phyloP scores from a whole-genome alignment of 2,329 filamentous ascomycete species.

The Aspergillus terreus region DNA sequence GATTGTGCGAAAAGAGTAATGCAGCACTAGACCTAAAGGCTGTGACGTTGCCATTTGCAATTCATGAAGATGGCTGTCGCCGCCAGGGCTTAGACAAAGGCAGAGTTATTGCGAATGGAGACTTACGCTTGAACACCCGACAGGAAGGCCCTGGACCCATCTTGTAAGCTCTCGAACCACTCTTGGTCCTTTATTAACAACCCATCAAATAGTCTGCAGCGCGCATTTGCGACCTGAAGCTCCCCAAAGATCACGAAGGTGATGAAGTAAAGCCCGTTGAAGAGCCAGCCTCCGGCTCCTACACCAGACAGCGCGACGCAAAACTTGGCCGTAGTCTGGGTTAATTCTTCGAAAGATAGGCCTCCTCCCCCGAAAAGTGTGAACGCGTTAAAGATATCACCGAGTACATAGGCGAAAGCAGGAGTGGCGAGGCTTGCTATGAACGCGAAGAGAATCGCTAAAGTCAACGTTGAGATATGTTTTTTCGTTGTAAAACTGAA shows the following conservation, averaged over 20 bases:
- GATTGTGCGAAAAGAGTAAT: constrained; percentile 61
- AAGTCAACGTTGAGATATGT: constrained; percentile 54
- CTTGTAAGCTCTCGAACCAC: constrained; percentile 75
- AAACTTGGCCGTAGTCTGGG: constrained; percentile 56
- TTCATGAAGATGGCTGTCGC: constrained; percentile 69
- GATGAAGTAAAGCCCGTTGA: constrained; percentile 63
- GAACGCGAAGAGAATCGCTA: constrained; percentile 56
- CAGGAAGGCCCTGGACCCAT: constrained; percentile 69
- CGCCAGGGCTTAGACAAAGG: constrained; percentile 1
- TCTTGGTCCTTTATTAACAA: constrained; percentile 69
- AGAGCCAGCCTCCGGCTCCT: constrained; percentile 62
- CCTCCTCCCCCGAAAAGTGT: constrained; percentile 60
- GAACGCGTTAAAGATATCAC: constrained; percentile 70
- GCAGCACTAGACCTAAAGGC: constrained; percentile 67
- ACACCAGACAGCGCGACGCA: constrained; percentile 62
- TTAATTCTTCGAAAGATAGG: constrained; percentile 49
- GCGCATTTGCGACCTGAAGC: constrained; percentile 65
- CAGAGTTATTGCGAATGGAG: not conserved
- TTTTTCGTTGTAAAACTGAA: constrained; percentile 68
- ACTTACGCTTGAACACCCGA: constrained; percentile 70
- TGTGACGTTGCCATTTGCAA: constrained; percentile 77
- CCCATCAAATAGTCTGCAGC: constrained; percentile 62
- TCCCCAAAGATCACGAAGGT: constrained; percentile 78
- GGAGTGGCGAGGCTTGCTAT: constrained; percentile 62
- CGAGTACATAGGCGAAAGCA: constrained; percentile 65